Evolutionary conservation across 2,329 filamentous ascomycete genomes (phyloP).

Genomic region (Monilinia aucupariae): DNA sequence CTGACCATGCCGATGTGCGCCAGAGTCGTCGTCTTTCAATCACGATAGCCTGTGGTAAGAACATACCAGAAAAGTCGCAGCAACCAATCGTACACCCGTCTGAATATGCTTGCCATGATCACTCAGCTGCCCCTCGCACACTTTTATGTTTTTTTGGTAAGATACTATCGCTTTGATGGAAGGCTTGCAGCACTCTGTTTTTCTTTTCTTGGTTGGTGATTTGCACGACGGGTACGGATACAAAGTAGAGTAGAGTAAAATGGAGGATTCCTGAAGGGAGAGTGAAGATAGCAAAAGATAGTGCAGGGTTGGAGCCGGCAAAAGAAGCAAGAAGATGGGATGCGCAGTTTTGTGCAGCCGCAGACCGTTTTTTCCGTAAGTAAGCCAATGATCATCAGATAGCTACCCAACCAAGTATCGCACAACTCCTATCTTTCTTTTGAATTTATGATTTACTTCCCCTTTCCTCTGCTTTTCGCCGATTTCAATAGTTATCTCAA

Average conservation of each 20-base stretch:
- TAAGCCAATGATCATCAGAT: slow-evolving; percentile 8
- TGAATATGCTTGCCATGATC: slow-evolving; percentile 86
- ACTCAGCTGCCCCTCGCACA: slow-evolving; percentile 21
- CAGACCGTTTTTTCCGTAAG: slow-evolving; percentile 11
- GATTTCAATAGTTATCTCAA: too few species aligned
- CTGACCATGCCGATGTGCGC: not conserved
- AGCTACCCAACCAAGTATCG: not conserved
- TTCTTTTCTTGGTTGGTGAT: too few species aligned
- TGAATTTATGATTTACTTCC: too few species aligned
- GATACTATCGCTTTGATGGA: not conserved
- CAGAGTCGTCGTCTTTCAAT: not conserved
- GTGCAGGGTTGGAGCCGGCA: slow-evolving; percentile 10
- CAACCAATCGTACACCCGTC: slow-evolving; percentile 96
- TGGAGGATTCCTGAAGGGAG: not conserved
- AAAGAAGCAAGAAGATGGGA: slow-evolving; percentile 7
- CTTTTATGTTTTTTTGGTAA: not conserved
- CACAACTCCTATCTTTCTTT: not conserved
- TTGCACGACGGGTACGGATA: not conserved
- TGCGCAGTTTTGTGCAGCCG: slow-evolving; percentile 5
- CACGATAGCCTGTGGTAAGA: not conserved
- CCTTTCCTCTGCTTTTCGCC: too few species aligned
- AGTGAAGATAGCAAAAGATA: not conserved
- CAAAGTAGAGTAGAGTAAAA: not conserved
- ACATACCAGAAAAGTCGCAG: slow-evolving; percentile 93
- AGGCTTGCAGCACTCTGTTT: not conserved